Evolutionary conservation across 1,284 basidiomycete species (phyloP), one percentile per base, ranked within the genome.

Genomic region (Trametes polyzona): DNA sequence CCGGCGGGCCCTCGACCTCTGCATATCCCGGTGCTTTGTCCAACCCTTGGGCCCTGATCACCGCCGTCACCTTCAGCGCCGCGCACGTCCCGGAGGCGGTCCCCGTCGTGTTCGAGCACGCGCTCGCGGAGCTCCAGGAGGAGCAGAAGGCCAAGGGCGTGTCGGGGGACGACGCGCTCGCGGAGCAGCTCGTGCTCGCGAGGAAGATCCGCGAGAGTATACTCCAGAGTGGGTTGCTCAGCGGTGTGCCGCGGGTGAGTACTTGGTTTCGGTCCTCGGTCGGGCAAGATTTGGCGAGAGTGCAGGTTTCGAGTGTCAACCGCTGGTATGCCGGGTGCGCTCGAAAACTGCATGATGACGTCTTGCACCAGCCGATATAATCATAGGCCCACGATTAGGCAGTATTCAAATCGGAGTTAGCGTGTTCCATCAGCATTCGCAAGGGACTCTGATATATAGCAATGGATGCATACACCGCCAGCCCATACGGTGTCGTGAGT

Each of bases 11-110:
- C 21, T 43, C 55, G 26, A 55, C 61, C 27, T 41, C 58, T 4
- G 59, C 62, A 4, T 47, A 52, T 16, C 61, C 66, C 36, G 26
- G 68, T 14, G 33, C 68, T 1, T 41, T 47, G n/a, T 12, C 55
- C 19, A 83, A 78, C 57, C 79, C 83, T 3, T 87, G 84, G 84
- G 83, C 80, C 57, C 73, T 85, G 37, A 70, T 84, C 37, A 76
- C 82, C 2, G 78, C 80, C 14, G 79, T 83, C 29, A 74, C 80
- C 1, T 84, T 82, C 67, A 78, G 76, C 59, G 79, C 83, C 1
- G 77, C 77, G 65, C 86, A 87, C 65, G 72, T 73, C 43, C 78
- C 83, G 3, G 82, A 84, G 35, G 81, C 72, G 0, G 78, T 86
- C n/a, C 80, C 83, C 1, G 64, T 68, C 39, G 76, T 87, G 14